Evolutionary conservation across 441 rosid genomes (phyloP), one percentile per base, ranked within the genome.

Genomic region (Cnidoscolus chayamansa): DNA sequence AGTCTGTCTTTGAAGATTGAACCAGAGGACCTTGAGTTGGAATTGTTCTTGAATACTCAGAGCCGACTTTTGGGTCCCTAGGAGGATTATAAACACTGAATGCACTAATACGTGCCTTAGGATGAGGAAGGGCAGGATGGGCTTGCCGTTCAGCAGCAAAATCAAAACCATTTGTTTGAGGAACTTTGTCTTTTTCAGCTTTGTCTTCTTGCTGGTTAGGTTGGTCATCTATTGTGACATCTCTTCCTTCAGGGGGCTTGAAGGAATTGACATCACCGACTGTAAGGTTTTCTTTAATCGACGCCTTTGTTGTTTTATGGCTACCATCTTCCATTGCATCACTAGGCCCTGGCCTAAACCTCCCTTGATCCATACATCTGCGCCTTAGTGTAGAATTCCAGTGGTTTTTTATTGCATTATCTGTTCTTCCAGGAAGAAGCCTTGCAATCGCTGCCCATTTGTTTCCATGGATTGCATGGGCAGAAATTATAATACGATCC

Each of bases 301-400:
- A 77, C 48, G 88, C 83, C 68, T 78, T 82, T 51, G 86, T 79
- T 74, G 81, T 80, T 49, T 89, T 87, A 54, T 65, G 80, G 74
- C 72, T 78, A 43, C 72, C 76, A 74, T 79, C 85, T 68, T 84
- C 88, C 62, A 74, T 73, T 57, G 51, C 7, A 63, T 77, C 74
- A 9, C 63, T 72, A 47, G 31, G 68, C 17, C 48, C 81, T 43
- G 66, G 77, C 48, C 61, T 80, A 79, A 67, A 65, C 58, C 80
- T 82, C 75, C 88, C 78, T 49, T 70, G 78, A 15, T 81, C 86
- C 15, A 71, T 35, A 75, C 76, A 80, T 76, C 86, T 84, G 47
- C 97, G 97, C 86, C 92, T 84, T 64, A 92, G 84, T 3, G 98
- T 86, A n/a, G 98, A 92, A 84, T 94, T 92, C 98, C 98, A 92